A percentile compares a stretch with the other conserved stretches of the same genome.
These are phyloP conservation scores for Berkeleyomyces basicola DNA, from an alignment of 2,329 filamentous ascomycete genomes.

Conservation along the genomic window DNA sequence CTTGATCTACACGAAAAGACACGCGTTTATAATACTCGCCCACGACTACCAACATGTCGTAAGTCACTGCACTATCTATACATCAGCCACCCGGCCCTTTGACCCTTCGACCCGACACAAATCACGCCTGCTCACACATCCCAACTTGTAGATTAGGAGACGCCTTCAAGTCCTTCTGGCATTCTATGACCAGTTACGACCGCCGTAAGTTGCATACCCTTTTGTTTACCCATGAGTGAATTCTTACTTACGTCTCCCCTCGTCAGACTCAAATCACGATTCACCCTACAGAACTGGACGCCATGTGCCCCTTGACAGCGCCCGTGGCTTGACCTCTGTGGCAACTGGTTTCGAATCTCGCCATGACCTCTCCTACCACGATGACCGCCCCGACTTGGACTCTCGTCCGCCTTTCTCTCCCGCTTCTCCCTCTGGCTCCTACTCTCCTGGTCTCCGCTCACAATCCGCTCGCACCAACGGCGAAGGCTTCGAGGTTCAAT, in stretches of 20 bases:
- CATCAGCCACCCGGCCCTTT: neutral
- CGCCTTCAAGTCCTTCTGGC: slow-evolving; percentile 85
- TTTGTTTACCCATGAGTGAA: neutral
- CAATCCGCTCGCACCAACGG: slow-evolving; percentile 48
- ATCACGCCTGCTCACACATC: neutral
- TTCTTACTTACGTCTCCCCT: neutral
- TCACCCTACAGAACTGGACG: slow-evolving; percentile 82
- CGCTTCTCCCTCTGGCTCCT: slow-evolving; percentile 38
- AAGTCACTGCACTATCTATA: neutral
- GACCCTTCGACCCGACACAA: neutral
- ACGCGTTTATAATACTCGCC: neutral
- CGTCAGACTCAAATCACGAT: slow-evolving; percentile 73
- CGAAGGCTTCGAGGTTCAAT: slow-evolving; percentile 52
- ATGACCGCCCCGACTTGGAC: slow-evolving; percentile 28
- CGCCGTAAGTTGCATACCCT: slow-evolving; percentile 34
- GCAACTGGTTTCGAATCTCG: slow-evolving; percentile 82
- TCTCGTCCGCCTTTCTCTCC: slow-evolving; percentile 25
- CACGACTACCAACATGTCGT: slow-evolving; percentile 6
- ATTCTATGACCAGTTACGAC: slow-evolving; percentile 64
- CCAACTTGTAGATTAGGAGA: slow-evolving; percentile 38
- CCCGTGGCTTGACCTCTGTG: slow-evolving; percentile 71
- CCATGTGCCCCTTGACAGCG: slow-evolving; percentile 75
- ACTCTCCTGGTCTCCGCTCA: slow-evolving; percentile 83
- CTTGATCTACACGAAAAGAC: neutral
- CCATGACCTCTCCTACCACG: slow-evolving; percentile 59